These are phyloP conservation scores for Dimargaris xerosporica DNA, from an alignment of 192 early-diverging fungal species.

Conservation along the genomic window DNA sequence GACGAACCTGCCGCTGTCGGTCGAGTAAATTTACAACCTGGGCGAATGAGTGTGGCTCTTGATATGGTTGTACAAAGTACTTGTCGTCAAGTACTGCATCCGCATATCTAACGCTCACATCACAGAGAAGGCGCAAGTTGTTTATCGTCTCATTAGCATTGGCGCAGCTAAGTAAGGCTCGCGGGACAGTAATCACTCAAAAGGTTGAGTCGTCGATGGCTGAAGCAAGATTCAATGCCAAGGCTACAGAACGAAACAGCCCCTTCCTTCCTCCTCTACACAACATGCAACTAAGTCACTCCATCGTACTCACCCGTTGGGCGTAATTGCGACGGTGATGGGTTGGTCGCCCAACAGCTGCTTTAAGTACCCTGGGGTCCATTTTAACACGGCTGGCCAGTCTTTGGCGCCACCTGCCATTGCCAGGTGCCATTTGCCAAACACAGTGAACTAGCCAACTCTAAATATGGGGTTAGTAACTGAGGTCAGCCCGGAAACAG, in stretches of 20 bases:
- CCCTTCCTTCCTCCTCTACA: too few species aligned
- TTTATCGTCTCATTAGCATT: too few species aligned
- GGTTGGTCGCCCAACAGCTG: conserved; percentile 10
- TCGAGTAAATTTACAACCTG: conserved; percentile 17
- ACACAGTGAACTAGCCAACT: too few species aligned
- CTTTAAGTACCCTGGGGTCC: conserved; percentile 22
- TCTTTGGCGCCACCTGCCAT: conserved; percentile 14
- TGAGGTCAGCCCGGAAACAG: too few species aligned
- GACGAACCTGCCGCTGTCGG: not conserved
- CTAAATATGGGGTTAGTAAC: too few species aligned
- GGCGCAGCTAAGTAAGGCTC: too few species aligned
- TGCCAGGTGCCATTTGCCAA: conserved; percentile 9
- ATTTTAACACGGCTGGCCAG: conserved; percentile 26
- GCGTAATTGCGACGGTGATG: conserved; percentile 30
- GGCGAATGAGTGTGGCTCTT: conserved; percentile 17
- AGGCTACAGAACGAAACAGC: too few species aligned
- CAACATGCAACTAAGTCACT: too few species aligned
- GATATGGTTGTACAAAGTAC: conserved; percentile 28
- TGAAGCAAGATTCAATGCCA: too few species aligned
- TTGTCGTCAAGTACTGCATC: conserved; percentile 26
- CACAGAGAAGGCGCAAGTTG: too few species aligned
- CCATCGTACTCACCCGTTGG: conserved; percentile 19
- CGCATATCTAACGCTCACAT: conserved; percentile 16
- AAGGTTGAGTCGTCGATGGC: too few species aligned
- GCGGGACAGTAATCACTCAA: too few species aligned